Conservation (phyloP, 768 basidiomycete genomes). For the Boletus vinaceobasis region DNA sequence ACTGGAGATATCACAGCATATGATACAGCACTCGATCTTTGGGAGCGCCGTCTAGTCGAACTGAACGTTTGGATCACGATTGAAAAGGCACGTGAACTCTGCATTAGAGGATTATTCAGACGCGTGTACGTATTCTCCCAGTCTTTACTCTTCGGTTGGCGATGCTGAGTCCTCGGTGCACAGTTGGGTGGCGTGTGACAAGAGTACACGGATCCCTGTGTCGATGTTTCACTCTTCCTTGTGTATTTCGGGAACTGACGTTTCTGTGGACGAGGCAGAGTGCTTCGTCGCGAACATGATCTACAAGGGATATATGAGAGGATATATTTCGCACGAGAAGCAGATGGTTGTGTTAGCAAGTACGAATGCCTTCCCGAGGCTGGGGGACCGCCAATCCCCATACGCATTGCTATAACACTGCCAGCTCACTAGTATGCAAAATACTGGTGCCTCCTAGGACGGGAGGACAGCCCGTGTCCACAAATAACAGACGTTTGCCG, state of each 20-base stretch:
- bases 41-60: slow-evolving; percentile 75
- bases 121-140: slow-evolving; percentile 54
- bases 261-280: slow-evolving; percentile 80
- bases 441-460: background rate
- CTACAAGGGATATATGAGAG: slow-evolving; percentile 86
- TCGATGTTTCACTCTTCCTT: slow-evolving; percentile 78
- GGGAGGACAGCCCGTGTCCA: background rate
- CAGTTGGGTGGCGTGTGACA: slow-evolving; percentile 80
- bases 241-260: slow-evolving; percentile 63
- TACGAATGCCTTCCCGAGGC: slow-evolving; percentile 74
- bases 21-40: slow-evolving; percentile 69
- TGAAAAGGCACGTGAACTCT: slow-evolving; percentile 85
- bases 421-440: background rate
- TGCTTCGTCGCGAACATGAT: slow-evolving; percentile 96
- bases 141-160: background rate
- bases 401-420: slow-evolving; percentile 29
- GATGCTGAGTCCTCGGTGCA: background rate
- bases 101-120: slow-evolving; percentile 78
- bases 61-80: slow-evolving; percentile 84
- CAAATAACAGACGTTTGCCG: background rate
- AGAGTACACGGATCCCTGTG: slow-evolving; percentile 75
- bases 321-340: slow-evolving; percentile 95
- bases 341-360: slow-evolving; percentile 89
- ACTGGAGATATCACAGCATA: slow-evolving; percentile 75
- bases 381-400: slow-evolving; percentile 60